These are phyloP conservation scores for Musa itinerans DNA, from an alignment of 176 grass and related monocot species.

Conservation along the genomic window DNA sequence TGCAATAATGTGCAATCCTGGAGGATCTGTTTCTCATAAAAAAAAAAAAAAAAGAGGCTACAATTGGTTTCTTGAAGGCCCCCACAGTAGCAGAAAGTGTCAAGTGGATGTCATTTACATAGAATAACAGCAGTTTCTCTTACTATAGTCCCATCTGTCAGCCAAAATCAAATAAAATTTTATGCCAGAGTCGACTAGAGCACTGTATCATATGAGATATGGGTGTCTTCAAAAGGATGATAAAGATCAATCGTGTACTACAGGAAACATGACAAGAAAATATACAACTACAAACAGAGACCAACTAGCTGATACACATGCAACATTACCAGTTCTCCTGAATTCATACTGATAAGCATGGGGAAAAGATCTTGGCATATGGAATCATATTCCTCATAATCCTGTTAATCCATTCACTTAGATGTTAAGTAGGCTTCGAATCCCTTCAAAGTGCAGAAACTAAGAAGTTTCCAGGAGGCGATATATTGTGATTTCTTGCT, in stretches of 20 bases:
- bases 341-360: too few species aligned
- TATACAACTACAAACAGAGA: not conserved
- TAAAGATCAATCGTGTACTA: not conserved
- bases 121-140: too few species aligned
- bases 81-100: too few species aligned
- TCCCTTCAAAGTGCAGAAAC: not conserved
- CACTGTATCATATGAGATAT: not conserved
- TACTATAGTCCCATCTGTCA: too few species aligned
- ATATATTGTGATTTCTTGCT: conserved; percentile 89
- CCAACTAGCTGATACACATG: not conserved
- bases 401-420: not conserved
- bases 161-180: too few species aligned
- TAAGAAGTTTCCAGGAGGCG: conserved; percentile 42
- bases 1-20: too few species aligned
- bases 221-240: not conserved
- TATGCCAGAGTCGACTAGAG: not conserved
- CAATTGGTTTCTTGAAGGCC: too few species aligned
- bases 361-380: too few species aligned
- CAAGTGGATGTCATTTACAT: too few species aligned
- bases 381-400: not conserved
- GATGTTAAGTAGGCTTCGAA: not conserved
- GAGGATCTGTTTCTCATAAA: too few species aligned
- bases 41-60: too few species aligned
- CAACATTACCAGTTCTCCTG: not conserved
- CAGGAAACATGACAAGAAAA: not conserved